A percentile compares a stretch with the other conserved stretches of the same genome.
Evolutionary conservation across 2,329 filamentous ascomycete species (phyloP).

Genomic region (Fusarium graminum): DNA sequence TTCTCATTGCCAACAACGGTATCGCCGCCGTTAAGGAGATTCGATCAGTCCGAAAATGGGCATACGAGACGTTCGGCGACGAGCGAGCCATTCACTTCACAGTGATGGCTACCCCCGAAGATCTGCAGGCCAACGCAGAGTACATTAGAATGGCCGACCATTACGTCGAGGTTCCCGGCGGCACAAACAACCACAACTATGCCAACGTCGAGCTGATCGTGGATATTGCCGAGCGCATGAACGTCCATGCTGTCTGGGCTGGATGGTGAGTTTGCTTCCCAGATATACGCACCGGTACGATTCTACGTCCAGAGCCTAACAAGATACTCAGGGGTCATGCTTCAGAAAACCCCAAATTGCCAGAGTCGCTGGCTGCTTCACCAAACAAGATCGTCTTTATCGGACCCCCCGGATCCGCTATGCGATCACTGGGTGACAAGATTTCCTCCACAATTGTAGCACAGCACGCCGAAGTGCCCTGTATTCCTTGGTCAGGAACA

Average conservation of each 20-base stretch:
- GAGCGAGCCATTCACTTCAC: conserved; percentile 99
- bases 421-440: conserved; percentile 99
- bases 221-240: conserved; percentile 97
- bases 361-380: conserved; percentile 94
- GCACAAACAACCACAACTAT: conserved; percentile 99
- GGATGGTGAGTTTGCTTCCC: conserved; percentile 78
- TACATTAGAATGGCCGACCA: conserved; percentile 99
- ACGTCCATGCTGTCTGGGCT: conserved; percentile 98
- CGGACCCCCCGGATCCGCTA: conserved; percentile 95
- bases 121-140: conserved; percentile 96
- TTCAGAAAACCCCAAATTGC: conserved; percentile 97
- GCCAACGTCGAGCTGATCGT: conserved; percentile 99
- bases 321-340: conserved; percentile 85
- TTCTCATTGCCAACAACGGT: conserved; percentile 99
- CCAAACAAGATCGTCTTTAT: conserved; percentile 99
- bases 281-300: conserved; percentile 1
- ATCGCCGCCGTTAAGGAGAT: conserved; percentile 99
- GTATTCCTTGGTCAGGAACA: conserved; percentile 99
- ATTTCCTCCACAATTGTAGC: conserved; percentile 99
- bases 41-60: conserved; percentile 99
- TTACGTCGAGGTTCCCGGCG: conserved; percentile 98
- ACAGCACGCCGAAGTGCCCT: conserved; percentile 95
- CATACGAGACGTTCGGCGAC: conserved; percentile 99
- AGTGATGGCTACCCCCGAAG: conserved; percentile 99
- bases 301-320: conserved; percentile 27